Conservation (phyloP, 225 moss, liverwort and hornwort species). For the Thuidium tamariscinum region DNA sequence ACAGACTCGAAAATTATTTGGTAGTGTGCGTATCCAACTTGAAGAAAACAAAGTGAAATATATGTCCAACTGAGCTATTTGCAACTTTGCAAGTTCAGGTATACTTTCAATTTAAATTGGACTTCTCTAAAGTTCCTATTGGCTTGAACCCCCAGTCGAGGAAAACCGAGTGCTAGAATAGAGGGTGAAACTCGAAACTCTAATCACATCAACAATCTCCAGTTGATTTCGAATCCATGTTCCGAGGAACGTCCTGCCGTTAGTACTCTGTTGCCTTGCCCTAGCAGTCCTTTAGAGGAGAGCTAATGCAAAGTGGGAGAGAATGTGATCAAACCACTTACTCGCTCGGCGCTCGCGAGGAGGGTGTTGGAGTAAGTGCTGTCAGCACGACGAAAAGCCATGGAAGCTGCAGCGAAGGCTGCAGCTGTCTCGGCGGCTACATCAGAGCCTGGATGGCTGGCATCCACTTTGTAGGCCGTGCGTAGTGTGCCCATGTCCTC, state of each 20-base stretch:
- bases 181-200: background rate
- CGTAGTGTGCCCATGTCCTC: constrained; percentile 77
- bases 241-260: background rate
- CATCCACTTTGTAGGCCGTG: constrained; percentile 64
- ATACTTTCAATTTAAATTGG: background rate
- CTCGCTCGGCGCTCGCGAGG: constrained; percentile 25
- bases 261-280: background rate
- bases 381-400: constrained; percentile 51
- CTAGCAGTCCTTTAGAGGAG: background rate
- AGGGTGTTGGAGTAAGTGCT: constrained; percentile 31
- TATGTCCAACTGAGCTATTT: background rate
- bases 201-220: background rate
- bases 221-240: background rate
- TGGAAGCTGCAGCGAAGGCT: constrained; percentile 73
- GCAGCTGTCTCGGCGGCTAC: constrained; percentile 81
- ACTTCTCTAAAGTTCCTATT: background rate
- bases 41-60: background rate
- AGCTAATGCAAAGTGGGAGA: background rate
- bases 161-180: background rate
- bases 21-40: background rate
- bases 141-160: background rate
- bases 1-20: background rate
- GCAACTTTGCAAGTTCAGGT: background rate
- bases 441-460: constrained; percentile 64
- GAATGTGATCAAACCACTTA: background rate